Base-by-base conservation (phyloP, 768 basidiomycete species). In the Mycena crocata region DNA sequence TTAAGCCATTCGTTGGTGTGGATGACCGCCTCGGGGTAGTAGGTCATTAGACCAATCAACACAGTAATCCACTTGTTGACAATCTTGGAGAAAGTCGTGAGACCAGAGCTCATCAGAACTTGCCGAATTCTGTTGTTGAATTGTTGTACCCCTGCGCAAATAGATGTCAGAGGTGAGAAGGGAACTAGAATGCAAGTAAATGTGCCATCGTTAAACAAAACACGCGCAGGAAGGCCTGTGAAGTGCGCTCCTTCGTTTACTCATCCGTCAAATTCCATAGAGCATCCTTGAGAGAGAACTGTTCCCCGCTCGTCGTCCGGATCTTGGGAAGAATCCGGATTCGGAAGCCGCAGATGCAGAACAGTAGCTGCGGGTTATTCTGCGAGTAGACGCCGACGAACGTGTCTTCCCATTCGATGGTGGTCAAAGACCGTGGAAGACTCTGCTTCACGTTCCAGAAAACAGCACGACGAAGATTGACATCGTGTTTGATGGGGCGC, bases 401-500 rank as follows among this genome's bases (percentile, higher is more conserved):
- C 0, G 96, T 96, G 75, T 98, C 96, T 68, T 99, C 97, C 98
- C 98, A 99, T 74, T 98, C 98, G 74, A 99, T 99, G 0, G 98
- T 98, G 0, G 98, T 99, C 68, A 99, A 82, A 19, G 97, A 98
- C 51, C 98, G 85, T 0, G 98, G 98, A 28, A 99, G 79, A 71
- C 94, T 94, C 79, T 98, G 96, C 82, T 98, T 98, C 78, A 99
- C 94, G 75, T 99, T 99, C 98, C 97, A 99, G 82, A 98, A 99
- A 12, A 98, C 98, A 2, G 98, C 98, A 67, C 98, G 89, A 24
- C 97, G 97, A 48, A 99, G 85, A 79, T 99, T 99, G 80, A 99
- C 98, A 76, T 99, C 98, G 79, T 99, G 98, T 81, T 99, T 99
- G 85, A 98, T 97, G 62, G 99, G 86, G 35, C 98, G 86, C 98